phyloP scores from a whole-genome alignment of 352 stramenopile species.

The Phytophthora melonis region DNA sequence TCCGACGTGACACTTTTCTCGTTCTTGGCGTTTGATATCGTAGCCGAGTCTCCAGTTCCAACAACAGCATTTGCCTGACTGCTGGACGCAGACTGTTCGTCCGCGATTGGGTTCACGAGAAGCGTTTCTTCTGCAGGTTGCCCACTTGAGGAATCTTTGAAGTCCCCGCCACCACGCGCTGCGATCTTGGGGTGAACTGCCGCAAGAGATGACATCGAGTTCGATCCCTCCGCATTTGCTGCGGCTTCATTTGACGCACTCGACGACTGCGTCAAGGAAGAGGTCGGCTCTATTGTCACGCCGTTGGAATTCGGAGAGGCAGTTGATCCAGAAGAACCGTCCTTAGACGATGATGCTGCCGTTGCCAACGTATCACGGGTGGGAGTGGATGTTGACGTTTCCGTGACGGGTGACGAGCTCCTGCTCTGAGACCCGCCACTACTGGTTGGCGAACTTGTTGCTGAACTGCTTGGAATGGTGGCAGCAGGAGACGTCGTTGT shows the following conservation, averaged over 20 bases:
- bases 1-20: constrained; percentile 3
- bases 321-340: constrained; percentile 8
- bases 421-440: not conserved
- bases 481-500: not conserved
- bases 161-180: not conserved
- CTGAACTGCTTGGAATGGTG: too few relatives aligned
- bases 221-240: constrained; percentile 4
- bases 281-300: constrained; percentile 12
- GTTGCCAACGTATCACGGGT: constrained; percentile 9
- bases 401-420: not conserved
- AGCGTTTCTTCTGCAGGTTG: constrained; percentile 5
- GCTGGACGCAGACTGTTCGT: constrained; percentile 7
- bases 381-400: not conserved
- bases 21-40: constrained; percentile 17
- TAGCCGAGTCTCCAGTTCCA: constrained; percentile 11
- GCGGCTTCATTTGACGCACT: constrained; percentile 5
- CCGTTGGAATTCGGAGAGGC: constrained; percentile 16
- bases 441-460: too few relatives aligned
- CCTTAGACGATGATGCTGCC: constrained; percentile 3
- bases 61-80: constrained; percentile 13
- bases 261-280: constrained; percentile 8
- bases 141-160: constrained; percentile 6
- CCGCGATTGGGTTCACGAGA: not conserved
- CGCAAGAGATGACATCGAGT: constrained; percentile 17
- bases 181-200: constrained; percentile 11